A percentile compares a stretch with the other conserved stretches of the same genome.
Conservation (phyloP, 2,329 filamentous ascomycete species). For the Pseudocercospora vitis region DNA sequence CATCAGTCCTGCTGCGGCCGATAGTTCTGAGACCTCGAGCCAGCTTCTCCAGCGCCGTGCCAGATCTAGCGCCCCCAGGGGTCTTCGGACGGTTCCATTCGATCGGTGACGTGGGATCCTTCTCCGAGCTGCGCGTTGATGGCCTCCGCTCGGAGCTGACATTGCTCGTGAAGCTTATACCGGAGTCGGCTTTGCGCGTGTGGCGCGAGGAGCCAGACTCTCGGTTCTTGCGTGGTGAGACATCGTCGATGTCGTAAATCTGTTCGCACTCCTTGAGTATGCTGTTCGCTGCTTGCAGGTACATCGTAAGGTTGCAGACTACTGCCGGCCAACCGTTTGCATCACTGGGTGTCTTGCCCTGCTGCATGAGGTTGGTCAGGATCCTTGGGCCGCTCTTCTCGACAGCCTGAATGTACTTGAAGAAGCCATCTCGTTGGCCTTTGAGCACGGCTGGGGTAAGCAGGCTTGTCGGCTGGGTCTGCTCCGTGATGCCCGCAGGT, state of each 20-base stretch:
- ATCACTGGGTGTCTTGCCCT: slow-evolving; percentile 54
- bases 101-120: slow-evolving; percentile 25
- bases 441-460: slow-evolving; percentile 55
- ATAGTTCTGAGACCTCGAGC: slow-evolving; percentile 61
- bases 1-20: slow-evolving; percentile 53
- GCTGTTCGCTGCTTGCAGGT: slow-evolving; percentile 58
- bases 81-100: slow-evolving; percentile 37
- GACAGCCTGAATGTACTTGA: slow-evolving; percentile 60
- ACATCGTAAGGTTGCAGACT: slow-evolving; percentile 55
- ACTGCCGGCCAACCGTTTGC: slow-evolving; percentile 57
- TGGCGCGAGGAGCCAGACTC: slow-evolving; percentile 38
- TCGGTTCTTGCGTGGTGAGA: slow-evolving; percentile 29
- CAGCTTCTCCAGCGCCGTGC: slow-evolving; percentile 60
- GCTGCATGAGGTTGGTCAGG: slow-evolving; percentile 54
- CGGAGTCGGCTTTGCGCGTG: slow-evolving; percentile 62
- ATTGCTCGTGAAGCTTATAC: slow-evolving; percentile 57
- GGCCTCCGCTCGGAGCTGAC: slow-evolving; percentile 19
- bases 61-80: slow-evolving; percentile 38
- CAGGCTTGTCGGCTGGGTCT: slow-evolving; percentile 50
- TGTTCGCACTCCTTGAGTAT: slow-evolving; percentile 61
- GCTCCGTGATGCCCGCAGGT: slow-evolving; percentile 46
- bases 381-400: slow-evolving; percentile 57
- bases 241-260: slow-evolving; percentile 47
- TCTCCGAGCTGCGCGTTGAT: slow-evolving; percentile 26
- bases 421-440: slow-evolving; percentile 61